These are phyloP conservation scores for Lichina pygmaea DNA, from an alignment of 495 filamentous ascomycete genomes.

Conservation along the genomic window DNA sequence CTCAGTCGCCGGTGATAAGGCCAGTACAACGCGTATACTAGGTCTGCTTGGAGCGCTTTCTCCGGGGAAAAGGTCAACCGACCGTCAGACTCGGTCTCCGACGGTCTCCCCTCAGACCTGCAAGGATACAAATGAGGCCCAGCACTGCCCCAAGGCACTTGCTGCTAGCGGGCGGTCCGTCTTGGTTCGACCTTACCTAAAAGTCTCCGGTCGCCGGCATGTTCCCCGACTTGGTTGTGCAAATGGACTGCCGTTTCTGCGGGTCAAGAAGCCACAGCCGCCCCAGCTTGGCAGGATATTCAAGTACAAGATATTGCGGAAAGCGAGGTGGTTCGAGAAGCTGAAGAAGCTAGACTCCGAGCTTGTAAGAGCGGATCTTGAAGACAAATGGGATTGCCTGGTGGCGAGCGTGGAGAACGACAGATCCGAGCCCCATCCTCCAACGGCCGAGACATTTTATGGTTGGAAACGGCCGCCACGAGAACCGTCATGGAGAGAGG, in stretches of 20 bases:
- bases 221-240: constrained; percentile 33
- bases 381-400: too few relatives aligned
- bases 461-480: background rate
- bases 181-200: constrained; percentile 16
- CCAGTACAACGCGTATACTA: background rate
- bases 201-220: constrained; percentile 22
- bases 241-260: constrained; percentile 37
- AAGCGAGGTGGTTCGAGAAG: constrained; percentile 14
- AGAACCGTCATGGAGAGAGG: constrained; percentile 3
- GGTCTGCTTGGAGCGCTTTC: background rate
- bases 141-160: too few relatives aligned
- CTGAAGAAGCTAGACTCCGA: background rate
- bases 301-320: constrained; percentile 17
- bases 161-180: constrained; percentile 3
- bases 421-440: constrained; percentile 8
- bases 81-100: background rate
- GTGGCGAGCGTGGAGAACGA: constrained; percentile 9
- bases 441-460: background rate
- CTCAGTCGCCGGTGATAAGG: background rate
- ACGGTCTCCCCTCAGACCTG: background rate
- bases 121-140: background rate
- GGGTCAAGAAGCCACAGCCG: constrained; percentile 43
- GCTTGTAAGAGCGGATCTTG: too few relatives aligned
- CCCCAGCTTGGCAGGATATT: constrained; percentile 26
- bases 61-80: background rate